phyloP scores from a whole-genome alignment of 2,329 filamentous ascomycete genomes.

The Didymella keratinophila region DNA sequence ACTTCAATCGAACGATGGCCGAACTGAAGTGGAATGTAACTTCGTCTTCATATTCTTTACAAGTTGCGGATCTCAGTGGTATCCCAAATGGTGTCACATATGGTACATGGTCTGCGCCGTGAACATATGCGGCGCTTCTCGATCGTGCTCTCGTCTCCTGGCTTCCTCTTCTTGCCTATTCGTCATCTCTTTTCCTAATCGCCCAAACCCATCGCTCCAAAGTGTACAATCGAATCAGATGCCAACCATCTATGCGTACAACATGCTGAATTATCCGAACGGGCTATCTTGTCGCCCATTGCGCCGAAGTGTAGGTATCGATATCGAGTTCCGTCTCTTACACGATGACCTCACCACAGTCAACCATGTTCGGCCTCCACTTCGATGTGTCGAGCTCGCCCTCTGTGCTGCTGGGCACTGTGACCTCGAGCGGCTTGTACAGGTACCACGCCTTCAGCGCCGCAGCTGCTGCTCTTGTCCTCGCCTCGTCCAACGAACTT shows the following conservation, averaged over 20 bases:
- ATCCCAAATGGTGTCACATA: slow-evolving; percentile 12
- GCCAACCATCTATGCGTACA: background rate
- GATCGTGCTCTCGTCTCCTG: too few species aligned
- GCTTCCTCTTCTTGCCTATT: too few species aligned
- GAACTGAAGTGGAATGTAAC: background rate
- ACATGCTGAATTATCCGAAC: background rate
- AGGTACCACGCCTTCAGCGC: slow-evolving; percentile 95
- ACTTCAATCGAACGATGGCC: too few species aligned
- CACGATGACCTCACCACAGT: slow-evolving; percentile 64
- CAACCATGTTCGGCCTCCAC: slow-evolving; percentile 65
- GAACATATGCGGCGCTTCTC: too few species aligned
- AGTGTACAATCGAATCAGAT: background rate
- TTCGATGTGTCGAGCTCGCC: slow-evolving; percentile 45
- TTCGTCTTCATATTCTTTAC: slow-evolving; percentile 6
- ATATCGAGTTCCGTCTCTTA: slow-evolving; percentile 26
- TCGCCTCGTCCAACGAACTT: slow-evolving; percentile 77
- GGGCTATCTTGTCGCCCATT: too few species aligned
- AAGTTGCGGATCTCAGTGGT: slow-evolving; percentile 4
- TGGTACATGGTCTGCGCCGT: slow-evolving; percentile 11
- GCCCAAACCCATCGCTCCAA: background rate
- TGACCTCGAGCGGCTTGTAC: slow-evolving; percentile 75
- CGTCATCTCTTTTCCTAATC: too few species aligned
- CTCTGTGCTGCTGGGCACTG: slow-evolving; percentile 60
- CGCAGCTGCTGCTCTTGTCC: slow-evolving; percentile 80
- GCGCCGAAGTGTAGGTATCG: background rate